Base-by-base conservation (phyloP, 306 rosid species). In the Prunus mira region DNA sequence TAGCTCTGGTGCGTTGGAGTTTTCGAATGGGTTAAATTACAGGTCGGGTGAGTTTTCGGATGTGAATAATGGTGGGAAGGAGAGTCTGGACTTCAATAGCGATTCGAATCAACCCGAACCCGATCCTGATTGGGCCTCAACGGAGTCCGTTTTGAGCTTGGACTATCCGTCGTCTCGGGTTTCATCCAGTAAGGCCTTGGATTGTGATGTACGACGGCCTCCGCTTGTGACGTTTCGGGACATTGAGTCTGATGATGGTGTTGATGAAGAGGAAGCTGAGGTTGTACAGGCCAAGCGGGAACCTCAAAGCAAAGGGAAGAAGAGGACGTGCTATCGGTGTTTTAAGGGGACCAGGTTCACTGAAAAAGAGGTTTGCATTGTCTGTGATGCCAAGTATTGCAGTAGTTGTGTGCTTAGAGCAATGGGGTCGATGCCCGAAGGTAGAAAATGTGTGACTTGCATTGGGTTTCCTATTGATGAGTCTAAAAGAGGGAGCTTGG, bases 341-440 rank as follows among this genome's bases (percentile, higher is more conserved):
- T 80, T 87, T 14, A 96, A 89, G 83, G 99, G 99, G 27, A 96
- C 76, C 28, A 82, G 98, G 69, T 91, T 96, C 66, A 89, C 93
- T 22, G 99, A 96, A 74, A 96, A 96, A 81, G 99, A 96, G 84
- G 83, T 76, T 32, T 96, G 99, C 82, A 77, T 92, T n/a, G 99
- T 96, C 15, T 96, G 99, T 64, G 96, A 88, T 66, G 96, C 99
- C 0, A 96, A 96, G 84, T 96, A 91, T 83, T 96, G 99, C 67
- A 89, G 90, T 74, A 85, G 82, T 62, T 96, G 99, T 22, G 98
- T 96, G 76, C 86, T 96, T 62, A 87, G 97, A 88, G 97, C 93
- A 6, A 92, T 96, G 99, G 99, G 99, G 61, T 96, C 99, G 4
- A 96, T 96, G 99, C 99, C 99, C 0, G 98, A 96, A 86, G 99